These are phyloP conservation scores for Fennellomyces sp. DNA, from an alignment of 371 early-diverging fungal species.

Conservation along the genomic window DNA sequence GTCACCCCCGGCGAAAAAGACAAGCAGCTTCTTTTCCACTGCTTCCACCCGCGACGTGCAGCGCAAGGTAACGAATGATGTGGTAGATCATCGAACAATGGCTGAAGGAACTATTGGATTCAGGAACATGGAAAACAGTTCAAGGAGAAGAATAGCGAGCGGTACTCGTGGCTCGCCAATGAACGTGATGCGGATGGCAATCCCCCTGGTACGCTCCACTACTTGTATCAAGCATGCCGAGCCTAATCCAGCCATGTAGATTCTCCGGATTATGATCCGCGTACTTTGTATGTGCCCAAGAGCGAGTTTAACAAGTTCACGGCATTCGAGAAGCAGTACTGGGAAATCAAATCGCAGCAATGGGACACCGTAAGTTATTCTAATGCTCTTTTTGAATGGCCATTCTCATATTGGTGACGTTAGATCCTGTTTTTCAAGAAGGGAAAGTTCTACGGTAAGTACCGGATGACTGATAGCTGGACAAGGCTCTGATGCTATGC, in stretches of 20 bases:
- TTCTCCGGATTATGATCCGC: conserved; percentile 85
- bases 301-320: conserved; percentile 87
- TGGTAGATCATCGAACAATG: too few species aligned
- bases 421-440: conserved; percentile 98
- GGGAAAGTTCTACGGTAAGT: conserved; percentile 94
- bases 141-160: conserved; percentile 82
- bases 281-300: conserved; percentile 90
- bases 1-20: not conserved
- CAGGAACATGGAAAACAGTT: conserved; percentile 62
- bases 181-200: conserved; percentile 79
- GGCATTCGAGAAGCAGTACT: conserved; percentile 99
- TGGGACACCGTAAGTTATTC: conserved; percentile 85
- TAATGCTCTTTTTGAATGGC: not conserved
- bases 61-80: conserved; percentile 12
- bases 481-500: not conserved
- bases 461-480: not conserved
- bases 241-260: too few species aligned
- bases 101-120: too few species aligned
- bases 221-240: too few species aligned
- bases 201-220: conserved; percentile 55
- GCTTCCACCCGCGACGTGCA: conserved; percentile 2
- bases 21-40: not conserved
- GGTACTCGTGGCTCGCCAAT: conserved; percentile 88
- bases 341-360: conserved; percentile 97
- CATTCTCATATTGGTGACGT: not conserved